Base-by-base conservation (phyloP, 2,329 filamentous ascomycete genomes). In the Coniochaeta prunicola region DNA sequence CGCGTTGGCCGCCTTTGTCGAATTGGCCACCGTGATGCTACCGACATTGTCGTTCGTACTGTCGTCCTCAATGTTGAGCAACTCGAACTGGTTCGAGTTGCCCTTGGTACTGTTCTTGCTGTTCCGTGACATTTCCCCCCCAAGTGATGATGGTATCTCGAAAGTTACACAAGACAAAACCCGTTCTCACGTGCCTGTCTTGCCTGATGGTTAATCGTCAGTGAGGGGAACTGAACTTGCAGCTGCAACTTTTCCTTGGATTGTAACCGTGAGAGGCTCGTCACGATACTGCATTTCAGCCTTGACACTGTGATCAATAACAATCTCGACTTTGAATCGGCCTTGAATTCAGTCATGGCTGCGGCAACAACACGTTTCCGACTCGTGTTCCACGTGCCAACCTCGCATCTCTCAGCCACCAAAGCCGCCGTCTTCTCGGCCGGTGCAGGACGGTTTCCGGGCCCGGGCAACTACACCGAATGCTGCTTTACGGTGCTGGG, bases 351-450 rank as follows among this genome's bases (percentile, higher is more conserved):
- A n/a, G n/a, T n/a, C 24, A 50, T 50, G 45, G 45, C 24, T 26
- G 26, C 45, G 9, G 26, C 24, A 24, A 26, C 26, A 17, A 50
- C 53, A 24, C 53, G 53, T 8, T 54, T 54, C 53, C 30, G 53
- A 59, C 76, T 85, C 40, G 69, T 82, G 58, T 85, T 85, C 66
- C 77, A 77, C 70, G 78, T 76, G 0, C 81, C 82, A 0, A 65
- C 71, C 0, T 26, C 72, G 6, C 70, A 71, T 21, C 71, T 80
- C n/a, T 71, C 72, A n/a, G 72, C 73, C 13, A 81, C 79, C 69
- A 85, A 85, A 68, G 59, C 71, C 0, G 82, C 82, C 60, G 74
- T 85, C 64, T 84, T 85, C 67, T 73, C 73, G n/a, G 79, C 80
- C 17, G 82, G 82, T n/a, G 82, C 81, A 2, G 82, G 83, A 28